Base-by-base conservation (phyloP, 345 rosid species). In the Gossypium ekmanianum region DNA sequence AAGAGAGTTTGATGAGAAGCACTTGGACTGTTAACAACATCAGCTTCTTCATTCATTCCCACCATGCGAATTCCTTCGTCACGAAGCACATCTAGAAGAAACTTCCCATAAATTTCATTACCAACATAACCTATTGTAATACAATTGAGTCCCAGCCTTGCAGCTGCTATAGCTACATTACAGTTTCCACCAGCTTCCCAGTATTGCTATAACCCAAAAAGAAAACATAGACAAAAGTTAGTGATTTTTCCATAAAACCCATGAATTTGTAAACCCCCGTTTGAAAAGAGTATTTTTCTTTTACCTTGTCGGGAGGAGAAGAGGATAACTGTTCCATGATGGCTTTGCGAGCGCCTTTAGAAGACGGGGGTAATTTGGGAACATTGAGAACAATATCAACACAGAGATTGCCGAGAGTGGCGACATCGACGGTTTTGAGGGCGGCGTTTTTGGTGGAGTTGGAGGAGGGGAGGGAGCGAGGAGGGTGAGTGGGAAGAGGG, bases 181-280 rank as follows among this genome's bases (percentile, higher is more conserved):
- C 98, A 93, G 81, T 95, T 95, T 20, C 99, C 99, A 56, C 97
- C 99, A 69, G 97, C 99, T 87, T 95, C 99, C 99, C 98, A 95
- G 67, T 75, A 86, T 80, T 77, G 79, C 97, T 92, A 75, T 47
- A 57, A 57, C 43, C 77, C 74, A 76, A 81, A 69, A 13, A 66
- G 17, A 17, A 12, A 66, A 14, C 64, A 61, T 13, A 56, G 12
- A 56, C 29, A 39, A 48, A 76, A n/a, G 39, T 72, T 22, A 48
- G 26, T 22, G 16, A 56, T n/a, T 70, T 43, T 12, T 22, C 51
- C 57, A 64, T 14, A 24, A 26, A 24, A 68, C 18, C 17, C 16
- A 13, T n/a, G 45, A 56, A 48, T 24, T 48, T 11, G 58, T 8
- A 48, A 68, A 68, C 26, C 50, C 24, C 74, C 26, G 11, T 54